These are phyloP conservation scores for Polychytrium aggregatum DNA, from an alignment of 192 early-diverging fungal species.

Conservation along the genomic window DNA sequence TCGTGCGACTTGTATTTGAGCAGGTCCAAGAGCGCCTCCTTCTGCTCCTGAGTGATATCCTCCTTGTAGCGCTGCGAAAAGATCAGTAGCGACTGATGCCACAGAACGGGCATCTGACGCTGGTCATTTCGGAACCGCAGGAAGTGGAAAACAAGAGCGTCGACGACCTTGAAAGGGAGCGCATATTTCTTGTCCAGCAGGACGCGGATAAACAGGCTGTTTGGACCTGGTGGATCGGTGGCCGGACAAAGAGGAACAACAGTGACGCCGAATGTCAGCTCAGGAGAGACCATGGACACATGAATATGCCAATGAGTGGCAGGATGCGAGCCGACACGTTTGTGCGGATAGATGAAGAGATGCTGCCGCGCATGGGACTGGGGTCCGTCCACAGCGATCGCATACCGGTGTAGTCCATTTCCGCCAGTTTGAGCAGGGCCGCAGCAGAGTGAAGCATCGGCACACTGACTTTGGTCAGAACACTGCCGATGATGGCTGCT, in stretches of 20 bases:
- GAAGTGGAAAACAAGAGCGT: slow-evolving; percentile 94
- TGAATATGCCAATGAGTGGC: too few species aligned
- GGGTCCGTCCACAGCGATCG: background rate
- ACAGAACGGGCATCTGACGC: slow-evolving; percentile 83
- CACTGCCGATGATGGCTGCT: slow-evolving; percentile 88
- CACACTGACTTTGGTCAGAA: slow-evolving; percentile 84
- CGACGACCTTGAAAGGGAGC: slow-evolving; percentile 91
- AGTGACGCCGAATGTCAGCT: too few species aligned
- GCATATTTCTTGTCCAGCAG: slow-evolving; percentile 98
- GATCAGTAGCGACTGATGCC: slow-evolving; percentile 93
- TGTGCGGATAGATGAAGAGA: too few species aligned
- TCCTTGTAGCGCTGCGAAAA: slow-evolving; percentile 97
- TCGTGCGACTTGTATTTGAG: slow-evolving; percentile 68
- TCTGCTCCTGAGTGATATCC: slow-evolving; percentile 88
- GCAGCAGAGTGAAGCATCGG: slow-evolving; percentile 93
- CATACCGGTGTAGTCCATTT: slow-evolving; percentile 92
- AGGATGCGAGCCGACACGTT: too few species aligned
- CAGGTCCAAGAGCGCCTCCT: slow-evolving; percentile 76
- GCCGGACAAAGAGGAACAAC: too few species aligned
- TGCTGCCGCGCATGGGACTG: too few species aligned
- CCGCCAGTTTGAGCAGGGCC: slow-evolving; percentile 80
- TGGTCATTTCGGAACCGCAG: slow-evolving; percentile 71
- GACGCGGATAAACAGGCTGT: slow-evolving; percentile 87
- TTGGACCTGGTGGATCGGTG: slow-evolving; percentile 50
- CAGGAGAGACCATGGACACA: too few species aligned